Percentiles rank a stretch among this genome's conserved stretches.
Evolutionary conservation across 495 filamentous ascomycete genomes (phyloP).

Genomic region (Xylaria bambusicola): DNA sequence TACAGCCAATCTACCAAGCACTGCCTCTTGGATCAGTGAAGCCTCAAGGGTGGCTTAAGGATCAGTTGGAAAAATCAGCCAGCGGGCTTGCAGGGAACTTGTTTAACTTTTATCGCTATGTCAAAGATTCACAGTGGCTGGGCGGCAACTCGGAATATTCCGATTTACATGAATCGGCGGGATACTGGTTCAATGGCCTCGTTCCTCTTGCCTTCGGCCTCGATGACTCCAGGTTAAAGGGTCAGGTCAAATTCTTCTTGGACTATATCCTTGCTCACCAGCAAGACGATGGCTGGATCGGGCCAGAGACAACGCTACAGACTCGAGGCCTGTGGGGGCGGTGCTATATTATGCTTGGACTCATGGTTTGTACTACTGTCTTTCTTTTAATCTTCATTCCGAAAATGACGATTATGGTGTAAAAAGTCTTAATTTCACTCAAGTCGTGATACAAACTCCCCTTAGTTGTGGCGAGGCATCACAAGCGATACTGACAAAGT

Average conservation of each 20-base stretch:
- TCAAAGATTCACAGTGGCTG: conserved; percentile 56
- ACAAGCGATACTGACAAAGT: conserved; percentile 24
- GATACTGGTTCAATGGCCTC: conserved; percentile 68
- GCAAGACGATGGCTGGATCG: conserved; percentile 62
- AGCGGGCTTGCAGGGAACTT: conserved; percentile 62
- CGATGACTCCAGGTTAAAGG: conserved; percentile 56
- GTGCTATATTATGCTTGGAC: conserved; percentile 54
- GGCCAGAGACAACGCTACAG: conserved; percentile 51
- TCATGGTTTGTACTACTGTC: conserved; percentile 36
- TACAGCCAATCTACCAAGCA: conserved; percentile 38
- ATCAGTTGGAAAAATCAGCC: conserved; percentile 54
- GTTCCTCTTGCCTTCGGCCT: conserved; percentile 64
- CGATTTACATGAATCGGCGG: conserved; percentile 58
- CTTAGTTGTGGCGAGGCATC: conserved; percentile 6
- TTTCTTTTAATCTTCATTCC: neutral
- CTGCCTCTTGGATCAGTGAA: conserved; percentile 60
- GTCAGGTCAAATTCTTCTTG: conserved; percentile 51
- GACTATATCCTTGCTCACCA: conserved; percentile 56
- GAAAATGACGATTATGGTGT: conserved; percentile 17
- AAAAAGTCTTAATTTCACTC: neutral
- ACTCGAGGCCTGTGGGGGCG: conserved; percentile 58
- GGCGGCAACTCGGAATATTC: conserved; percentile 61
- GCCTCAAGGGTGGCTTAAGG: conserved; percentile 61
- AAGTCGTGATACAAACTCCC: neutral
- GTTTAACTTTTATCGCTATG: conserved; percentile 61